phyloP scores from a whole-genome alignment of 1,284 basidiomycete genomes.

The Cryptococcus sp. region DNA sequence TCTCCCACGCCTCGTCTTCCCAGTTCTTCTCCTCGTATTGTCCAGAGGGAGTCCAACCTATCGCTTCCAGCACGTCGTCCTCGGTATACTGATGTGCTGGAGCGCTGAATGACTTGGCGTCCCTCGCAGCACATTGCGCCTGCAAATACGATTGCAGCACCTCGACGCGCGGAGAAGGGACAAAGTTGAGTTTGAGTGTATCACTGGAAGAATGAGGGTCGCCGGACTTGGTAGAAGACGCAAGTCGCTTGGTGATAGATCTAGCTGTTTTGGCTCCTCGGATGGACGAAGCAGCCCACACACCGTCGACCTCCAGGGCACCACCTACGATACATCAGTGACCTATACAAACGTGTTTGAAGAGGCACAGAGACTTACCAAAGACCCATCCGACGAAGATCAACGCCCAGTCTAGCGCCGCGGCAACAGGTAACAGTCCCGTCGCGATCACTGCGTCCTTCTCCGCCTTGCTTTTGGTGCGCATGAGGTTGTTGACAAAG shows the following conservation, averaged over 20 bases:
- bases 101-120: too few relatives aligned
- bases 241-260: constrained; percentile 19
- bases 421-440: constrained; percentile 15
- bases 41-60: constrained; percentile 19
- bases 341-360: not conserved
- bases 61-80: constrained; percentile 8
- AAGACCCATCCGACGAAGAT: constrained; percentile 26
- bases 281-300: constrained; percentile 20
- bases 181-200: too few relatives aligned
- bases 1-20: constrained; percentile 28
- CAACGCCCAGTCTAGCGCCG: constrained; percentile 20
- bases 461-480: constrained; percentile 25
- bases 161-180: too few relatives aligned
- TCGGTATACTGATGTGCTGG: not conserved
- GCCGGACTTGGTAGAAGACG: constrained; percentile 11
- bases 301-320: constrained; percentile 21
- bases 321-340: constrained; percentile 8
- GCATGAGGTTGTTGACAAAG: constrained; percentile 21
- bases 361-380: constrained; percentile 7
- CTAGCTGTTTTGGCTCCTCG: constrained; percentile 24
- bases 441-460: constrained; percentile 26
- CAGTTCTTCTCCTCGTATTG: constrained; percentile 19
- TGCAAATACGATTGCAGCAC: too few relatives aligned
- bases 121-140: too few relatives aligned
- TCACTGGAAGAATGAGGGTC: too few relatives aligned